Conservation (phyloP, 2,329 filamentous ascomycete species). For the Pseudogymnoascus pannorum region DNA sequence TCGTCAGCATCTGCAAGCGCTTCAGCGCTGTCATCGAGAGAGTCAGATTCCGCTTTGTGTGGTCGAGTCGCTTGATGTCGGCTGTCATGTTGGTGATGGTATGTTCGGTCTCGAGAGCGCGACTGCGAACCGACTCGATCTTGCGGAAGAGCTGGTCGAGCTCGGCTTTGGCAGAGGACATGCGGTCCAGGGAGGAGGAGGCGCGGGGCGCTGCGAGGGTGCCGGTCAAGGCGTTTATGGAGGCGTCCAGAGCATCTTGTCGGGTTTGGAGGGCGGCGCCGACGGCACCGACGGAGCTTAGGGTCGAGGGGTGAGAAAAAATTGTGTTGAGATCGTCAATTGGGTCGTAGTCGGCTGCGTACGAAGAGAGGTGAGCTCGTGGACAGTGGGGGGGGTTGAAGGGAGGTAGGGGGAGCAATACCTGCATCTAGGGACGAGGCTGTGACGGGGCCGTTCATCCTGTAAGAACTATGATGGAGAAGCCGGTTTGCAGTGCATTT, state of each 20-base stretch:
- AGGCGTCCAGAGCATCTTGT: slow-evolving; percentile 72
- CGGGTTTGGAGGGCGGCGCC: slow-evolving; percentile 66
- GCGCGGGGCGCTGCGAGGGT: slow-evolving; percentile 75
- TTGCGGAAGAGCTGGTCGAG: slow-evolving; percentile 85
- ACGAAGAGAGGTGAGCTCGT: slow-evolving; percentile 14
- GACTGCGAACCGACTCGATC: slow-evolving; percentile 85
- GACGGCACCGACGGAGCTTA: slow-evolving; percentile 68
- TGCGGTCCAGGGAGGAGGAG: slow-evolving; percentile 80
- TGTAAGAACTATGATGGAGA: neutral
- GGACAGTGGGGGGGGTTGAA: neutral
- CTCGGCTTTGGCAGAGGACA: slow-evolving; percentile 85
- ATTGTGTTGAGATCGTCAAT: slow-evolving; percentile 88
- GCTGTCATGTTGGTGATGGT: slow-evolving; percentile 98
- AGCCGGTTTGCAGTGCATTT: neutral
- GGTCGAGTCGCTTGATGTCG: slow-evolving; percentile 94
- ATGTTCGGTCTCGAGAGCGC: slow-evolving; percentile 86
- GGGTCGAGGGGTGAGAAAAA: slow-evolving; percentile 81
- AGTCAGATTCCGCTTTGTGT: slow-evolving; percentile 92
- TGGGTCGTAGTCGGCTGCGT: slow-evolving; percentile 75
- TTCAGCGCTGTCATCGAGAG: slow-evolving; percentile 97
- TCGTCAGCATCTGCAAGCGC: slow-evolving; percentile 95
- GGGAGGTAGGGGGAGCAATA: slow-evolving; percentile 17
- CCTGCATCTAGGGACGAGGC: slow-evolving; percentile 28
- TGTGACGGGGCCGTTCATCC: slow-evolving; percentile 27
- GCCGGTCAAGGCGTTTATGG: slow-evolving; percentile 67